Evolutionary conservation across 441 rosid genomes (phyloP).

Genomic region (Populus tomentosa): DNA sequence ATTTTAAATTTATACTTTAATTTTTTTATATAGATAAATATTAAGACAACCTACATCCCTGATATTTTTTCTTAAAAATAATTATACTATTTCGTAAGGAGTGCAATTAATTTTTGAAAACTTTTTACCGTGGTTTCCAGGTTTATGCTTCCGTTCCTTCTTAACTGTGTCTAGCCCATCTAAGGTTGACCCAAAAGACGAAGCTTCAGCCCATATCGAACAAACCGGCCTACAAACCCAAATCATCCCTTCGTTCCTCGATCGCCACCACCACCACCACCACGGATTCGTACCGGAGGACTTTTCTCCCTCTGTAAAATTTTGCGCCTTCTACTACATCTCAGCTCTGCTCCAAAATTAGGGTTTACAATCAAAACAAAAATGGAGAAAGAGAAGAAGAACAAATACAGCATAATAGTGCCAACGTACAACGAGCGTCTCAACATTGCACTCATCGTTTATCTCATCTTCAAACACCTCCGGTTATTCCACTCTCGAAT

Average conservation of each 20-base stretch:
- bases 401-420: constrained; percentile 79
- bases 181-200: no score
- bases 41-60: no score
- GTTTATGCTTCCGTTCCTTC: not conserved
- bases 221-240: no score
- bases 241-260: no score
- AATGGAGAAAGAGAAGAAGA: constrained; percentile 25
- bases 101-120: not conserved
- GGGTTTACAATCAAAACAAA: not conserved
- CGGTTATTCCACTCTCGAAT: constrained; percentile 28
- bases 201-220: no score
- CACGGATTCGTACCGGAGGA: no score
- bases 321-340: not conserved
- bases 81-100: no score
- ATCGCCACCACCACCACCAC: not conserved
- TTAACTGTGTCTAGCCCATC: no score
- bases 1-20: no score
- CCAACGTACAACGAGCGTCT: constrained; percentile 96
- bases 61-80: no score
- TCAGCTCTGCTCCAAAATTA: not conserved
- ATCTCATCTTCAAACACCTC: constrained; percentile 91
- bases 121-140: not conserved
- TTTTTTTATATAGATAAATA: no score
- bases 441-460: constrained; percentile 80
- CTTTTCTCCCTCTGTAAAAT: no score